Conservation (phyloP, 2,329 filamentous ascomycete genomes). For the Ascochyta koolunga region DNA sequence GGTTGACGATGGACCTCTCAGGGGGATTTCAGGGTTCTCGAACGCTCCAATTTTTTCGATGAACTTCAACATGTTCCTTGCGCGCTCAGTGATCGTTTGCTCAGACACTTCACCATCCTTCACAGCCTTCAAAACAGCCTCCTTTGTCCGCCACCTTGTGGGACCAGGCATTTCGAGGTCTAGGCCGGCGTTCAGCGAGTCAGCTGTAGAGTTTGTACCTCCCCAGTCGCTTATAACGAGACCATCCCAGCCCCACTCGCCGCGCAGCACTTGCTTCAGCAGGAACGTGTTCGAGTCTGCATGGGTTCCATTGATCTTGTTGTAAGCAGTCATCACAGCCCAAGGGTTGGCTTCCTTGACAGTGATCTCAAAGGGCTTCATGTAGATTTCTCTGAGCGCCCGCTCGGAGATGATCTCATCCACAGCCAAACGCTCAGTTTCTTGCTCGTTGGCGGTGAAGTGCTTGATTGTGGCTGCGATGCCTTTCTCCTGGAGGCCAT, state of each 20-base stretch:
- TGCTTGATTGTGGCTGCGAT: slow-evolving; percentile 77
- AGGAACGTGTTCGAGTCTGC: slow-evolving; percentile 69
- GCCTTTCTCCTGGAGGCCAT: slow-evolving; percentile 67
- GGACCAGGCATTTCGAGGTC: slow-evolving; percentile 49
- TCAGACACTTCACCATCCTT: slow-evolving; percentile 57
- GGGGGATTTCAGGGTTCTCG: slow-evolving; percentile 65
- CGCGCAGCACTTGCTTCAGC: slow-evolving; percentile 70
- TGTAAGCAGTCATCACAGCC: slow-evolving; percentile 76
- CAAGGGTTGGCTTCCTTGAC: slow-evolving; percentile 72
- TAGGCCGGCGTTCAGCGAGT: slow-evolving; percentile 45
- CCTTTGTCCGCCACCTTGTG: slow-evolving; percentile 71
- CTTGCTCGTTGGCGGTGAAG: slow-evolving; percentile 70
- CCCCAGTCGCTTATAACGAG: slow-evolving; percentile 71
- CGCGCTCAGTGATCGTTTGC: slow-evolving; percentile 39
- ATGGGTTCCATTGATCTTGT: slow-evolving; percentile 74
- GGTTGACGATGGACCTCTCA: slow-evolving; percentile 66
- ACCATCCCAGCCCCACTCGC: slow-evolving; percentile 75
- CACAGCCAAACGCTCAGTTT: slow-evolving; percentile 70
- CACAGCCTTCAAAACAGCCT: slow-evolving; percentile 61
- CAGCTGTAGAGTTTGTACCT: slow-evolving; percentile 45
- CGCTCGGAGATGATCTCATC: slow-evolving; percentile 57
- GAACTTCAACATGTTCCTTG: slow-evolving; percentile 58
- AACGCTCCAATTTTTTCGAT: slow-evolving; percentile 70
- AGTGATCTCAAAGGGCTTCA: slow-evolving; percentile 70
- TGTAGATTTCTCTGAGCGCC: slow-evolving; percentile 64